Percentiles rank a stretch among this genome's conserved stretches.
Evolutionary conservation across 345 rosid species (phyloP).

Genomic region (Eutrema yunnanense): DNA sequence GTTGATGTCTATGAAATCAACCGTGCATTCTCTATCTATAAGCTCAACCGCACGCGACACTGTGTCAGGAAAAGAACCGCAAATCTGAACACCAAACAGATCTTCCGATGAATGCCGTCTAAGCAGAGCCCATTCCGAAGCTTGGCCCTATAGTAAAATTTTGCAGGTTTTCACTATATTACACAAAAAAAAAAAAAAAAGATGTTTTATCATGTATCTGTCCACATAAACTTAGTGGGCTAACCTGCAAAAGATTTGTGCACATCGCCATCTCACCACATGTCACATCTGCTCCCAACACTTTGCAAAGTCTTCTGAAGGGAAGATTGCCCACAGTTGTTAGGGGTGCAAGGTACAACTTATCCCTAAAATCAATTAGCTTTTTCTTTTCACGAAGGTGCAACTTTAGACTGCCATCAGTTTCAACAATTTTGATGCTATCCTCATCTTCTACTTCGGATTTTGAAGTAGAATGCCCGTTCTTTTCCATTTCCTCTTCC

Average conservation of each 20-base stretch:
- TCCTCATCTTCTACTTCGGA: conserved; percentile 20
- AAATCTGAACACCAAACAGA: conserved; percentile 93
- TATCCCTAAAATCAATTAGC: conserved; percentile 81
- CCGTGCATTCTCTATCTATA: conserved; percentile 64
- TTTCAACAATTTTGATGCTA: conserved; percentile 35
- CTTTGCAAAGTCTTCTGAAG: conserved; percentile 90
- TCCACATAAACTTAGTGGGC: conserved; percentile 3
- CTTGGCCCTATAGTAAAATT: conserved; percentile 62
- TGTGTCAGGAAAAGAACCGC: conserved; percentile 77
- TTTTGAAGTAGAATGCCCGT: conserved; percentile 20
- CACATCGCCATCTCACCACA: conserved; percentile 99
- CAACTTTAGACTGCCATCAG: conserved; percentile 50
- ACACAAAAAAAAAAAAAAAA: not conserved
- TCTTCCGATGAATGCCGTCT: conserved; percentile 88
- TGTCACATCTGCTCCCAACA: conserved; percentile 82
- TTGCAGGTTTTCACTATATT: conserved; percentile 9
- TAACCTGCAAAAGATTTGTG: conserved; percentile 88
- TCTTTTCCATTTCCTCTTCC: conserved; percentile 21
- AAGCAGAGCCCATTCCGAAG: conserved; percentile 98
- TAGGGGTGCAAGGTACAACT: conserved; percentile 88
- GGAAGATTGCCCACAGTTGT: conserved; percentile 99
- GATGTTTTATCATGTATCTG: not conserved
- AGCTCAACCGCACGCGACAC: conserved; percentile 72
- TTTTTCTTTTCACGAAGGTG: conserved; percentile 75
- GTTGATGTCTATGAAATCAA: conserved; percentile 92